phyloP scores from a whole-genome alignment of 352 stramenopile genomes.

The Phytophthora hybrid region DNA sequence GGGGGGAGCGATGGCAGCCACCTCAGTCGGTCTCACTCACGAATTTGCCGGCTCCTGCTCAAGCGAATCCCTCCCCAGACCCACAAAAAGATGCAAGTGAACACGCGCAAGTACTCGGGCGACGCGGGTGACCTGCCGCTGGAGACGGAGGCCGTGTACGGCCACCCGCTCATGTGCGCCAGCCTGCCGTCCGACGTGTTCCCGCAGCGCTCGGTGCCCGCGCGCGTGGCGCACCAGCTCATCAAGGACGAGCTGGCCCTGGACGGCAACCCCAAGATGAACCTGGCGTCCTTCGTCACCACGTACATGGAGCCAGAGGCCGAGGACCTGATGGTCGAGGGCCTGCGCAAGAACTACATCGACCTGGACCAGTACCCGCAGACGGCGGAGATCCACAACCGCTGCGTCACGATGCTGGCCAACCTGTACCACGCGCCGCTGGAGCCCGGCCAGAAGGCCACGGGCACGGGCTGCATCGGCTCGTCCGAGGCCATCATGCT shows the following conservation, averaged over 20 bases:
- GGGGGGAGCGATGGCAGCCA: conserved; percentile 1
- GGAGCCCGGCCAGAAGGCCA: conserved; percentile 59
- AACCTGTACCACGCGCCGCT: conserved; percentile 91
- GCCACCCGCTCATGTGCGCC: conserved; percentile 84
- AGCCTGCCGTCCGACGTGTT: conserved; percentile 70
- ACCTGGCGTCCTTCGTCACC: conserved; percentile 92
- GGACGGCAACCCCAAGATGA: conserved; percentile 92
- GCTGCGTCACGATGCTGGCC: conserved; percentile 92
- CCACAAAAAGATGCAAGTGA: conserved; percentile 50
- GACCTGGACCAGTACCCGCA: conserved; percentile 94
- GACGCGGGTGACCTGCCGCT: conserved; percentile 33
- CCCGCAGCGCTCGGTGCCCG: conserved; percentile 71
- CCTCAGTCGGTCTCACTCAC: conserved; percentile 25
- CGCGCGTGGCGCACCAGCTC: conserved; percentile 85
- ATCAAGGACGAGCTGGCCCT: conserved; percentile 92
- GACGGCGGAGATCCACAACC: conserved; percentile 94
- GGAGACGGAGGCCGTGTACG: conserved; percentile 77
- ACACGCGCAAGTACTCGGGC: conserved; percentile 42
- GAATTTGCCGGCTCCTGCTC: conserved; percentile 29
- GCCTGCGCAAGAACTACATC: conserved; percentile 93
- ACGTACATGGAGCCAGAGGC: conserved; percentile 94
- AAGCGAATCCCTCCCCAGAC: conserved; percentile 3
- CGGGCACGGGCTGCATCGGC: conserved; percentile 91
- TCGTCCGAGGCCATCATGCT: conserved; percentile 95
- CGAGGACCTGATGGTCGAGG: conserved; percentile 91